Percentiles rank a stretch among this genome's conserved stretches.
Evolutionary conservation across 2,329 filamentous ascomycete genomes (phyloP).

Genomic region (Hypoxylon sp.): DNA sequence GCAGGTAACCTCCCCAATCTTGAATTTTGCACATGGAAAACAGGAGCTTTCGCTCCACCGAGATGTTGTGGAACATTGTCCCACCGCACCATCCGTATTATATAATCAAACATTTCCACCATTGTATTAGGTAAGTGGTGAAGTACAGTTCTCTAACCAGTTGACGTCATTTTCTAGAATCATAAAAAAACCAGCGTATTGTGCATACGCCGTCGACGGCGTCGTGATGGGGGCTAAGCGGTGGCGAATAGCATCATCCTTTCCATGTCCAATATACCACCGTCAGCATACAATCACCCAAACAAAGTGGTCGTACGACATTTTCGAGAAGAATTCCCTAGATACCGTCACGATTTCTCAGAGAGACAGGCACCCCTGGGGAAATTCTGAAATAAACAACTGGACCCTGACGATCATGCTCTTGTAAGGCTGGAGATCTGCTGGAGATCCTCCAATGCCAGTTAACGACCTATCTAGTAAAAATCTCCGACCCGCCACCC

Average conservation of each 20-base stretch:
- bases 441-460: constrained; percentile 11
- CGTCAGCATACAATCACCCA: neutral
- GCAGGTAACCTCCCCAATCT: constrained; percentile 7
- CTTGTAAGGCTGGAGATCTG: constrained; percentile 32
- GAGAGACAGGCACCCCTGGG: constrained; percentile 3
- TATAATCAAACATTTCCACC: neutral
- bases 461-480: constrained; percentile 6
- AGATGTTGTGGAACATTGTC: constrained; percentile 12
- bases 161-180: constrained; percentile 30
- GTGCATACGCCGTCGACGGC: neutral
- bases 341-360: constrained; percentile 6
- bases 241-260: constrained; percentile 4
- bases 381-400: constrained; percentile 8
- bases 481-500: constrained; percentile 5
- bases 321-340: neutral
- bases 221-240: neutral
- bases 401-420: constrained; percentile 41
- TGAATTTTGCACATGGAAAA: constrained; percentile 8
- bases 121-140: constrained; percentile 1
- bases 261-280: constrained; percentile 4
- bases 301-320: neutral
- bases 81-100: neutral
- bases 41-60: constrained; percentile 33
- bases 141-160: neutral
- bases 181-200: constrained; percentile 12